phyloP scores from a whole-genome alignment of 495 filamentous ascomycete genomes.

The Acidomyces sp. region DNA sequence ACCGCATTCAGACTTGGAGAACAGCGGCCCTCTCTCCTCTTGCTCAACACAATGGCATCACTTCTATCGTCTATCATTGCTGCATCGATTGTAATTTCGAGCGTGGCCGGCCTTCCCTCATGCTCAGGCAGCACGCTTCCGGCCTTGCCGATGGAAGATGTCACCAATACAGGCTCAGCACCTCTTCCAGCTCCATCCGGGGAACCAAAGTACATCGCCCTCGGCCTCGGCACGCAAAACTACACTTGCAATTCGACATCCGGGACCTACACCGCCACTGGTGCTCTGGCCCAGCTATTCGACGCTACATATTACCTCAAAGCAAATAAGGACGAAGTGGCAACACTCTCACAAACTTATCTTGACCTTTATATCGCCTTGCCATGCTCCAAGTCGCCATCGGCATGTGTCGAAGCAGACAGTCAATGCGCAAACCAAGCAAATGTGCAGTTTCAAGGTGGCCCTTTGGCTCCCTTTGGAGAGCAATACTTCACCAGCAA shows the following conservation, averaged over 20 bases:
- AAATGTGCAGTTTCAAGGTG: neutral
- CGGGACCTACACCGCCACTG: neutral
- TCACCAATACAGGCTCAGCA: neutral
- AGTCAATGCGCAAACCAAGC: constrained; percentile 1
- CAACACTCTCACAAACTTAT: neutral
- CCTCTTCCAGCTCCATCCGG: constrained; percentile 2
- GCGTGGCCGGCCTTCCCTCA: too few species aligned
- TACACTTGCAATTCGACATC: constrained; percentile 6
- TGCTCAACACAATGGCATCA: too few species aligned
- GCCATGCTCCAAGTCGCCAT: neutral
- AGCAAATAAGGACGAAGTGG: neutral
- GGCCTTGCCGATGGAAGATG: constrained; percentile 1
- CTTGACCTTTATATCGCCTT: neutral
- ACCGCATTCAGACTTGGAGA: too few species aligned
- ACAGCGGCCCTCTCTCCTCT: too few species aligned
- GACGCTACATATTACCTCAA: constrained; percentile 5
- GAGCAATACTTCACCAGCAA: constrained; percentile 8
- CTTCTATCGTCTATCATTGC: too few species aligned
- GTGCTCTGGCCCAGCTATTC: constrained; percentile 1
- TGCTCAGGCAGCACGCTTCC: too few species aligned
- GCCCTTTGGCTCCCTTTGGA: constrained; percentile 1
- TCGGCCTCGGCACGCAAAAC: constrained; percentile 3
- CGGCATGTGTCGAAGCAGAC: neutral
- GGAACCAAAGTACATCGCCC: constrained; percentile 2
- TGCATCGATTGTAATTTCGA: too few species aligned